Base-by-base conservation (phyloP, 1,284 basidiomycete species). In the Bjerkandera adusta region DNA sequence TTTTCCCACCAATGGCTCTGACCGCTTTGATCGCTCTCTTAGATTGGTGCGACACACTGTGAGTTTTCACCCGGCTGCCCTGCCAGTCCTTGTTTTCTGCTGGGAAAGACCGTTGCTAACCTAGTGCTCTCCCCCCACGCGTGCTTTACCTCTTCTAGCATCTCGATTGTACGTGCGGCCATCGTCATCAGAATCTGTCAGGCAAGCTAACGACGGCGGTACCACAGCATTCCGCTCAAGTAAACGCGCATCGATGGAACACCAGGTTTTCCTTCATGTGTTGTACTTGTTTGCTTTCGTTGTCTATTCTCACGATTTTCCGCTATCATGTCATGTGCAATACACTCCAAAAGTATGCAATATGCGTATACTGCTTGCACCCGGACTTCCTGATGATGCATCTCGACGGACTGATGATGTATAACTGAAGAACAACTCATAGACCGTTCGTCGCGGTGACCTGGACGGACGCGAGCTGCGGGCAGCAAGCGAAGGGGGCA, bases 31-130 rank as follows among this genome's bases (percentile, higher is more conserved):
- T 20, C 18, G 35, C 43, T 45, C 27, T 36, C 30, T 41, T 49
- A 85, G 82, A 92, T 94, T 67, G 95, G 95, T 85, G 93, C 93
- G 56, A 95, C 88, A 57, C 90, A 92, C 77, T 81, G 72, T 72
- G 64, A 45, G 50, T 56, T 20, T 24, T 10, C 13, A 4, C 20
- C 33, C 22, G 40, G 36, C 32, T 22, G 35, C 20, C 38, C 36
- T 33, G 33, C 43, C 49, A 33, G 27, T 18, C 33, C 20, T 32
- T 51, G 33, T 44, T 57, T 41, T 36, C 52, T 11, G 37, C 34
- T 18, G 26, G 12, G 27, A 20, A 41, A 30, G 24, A 18, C 26
- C n/a, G 26, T 30, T 15, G 27, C 39, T 41, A 10, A 41, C 5
- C n/a, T n/a, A n/a, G 27, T 20, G 24, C 2, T 30, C 8, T 18